Percentiles rank a stretch among this genome's conserved stretches.
These are phyloP conservation scores for Camellia sinensis DNA, from an alignment of 148 eudicot genomes.

Conservation along the genomic window DNA sequence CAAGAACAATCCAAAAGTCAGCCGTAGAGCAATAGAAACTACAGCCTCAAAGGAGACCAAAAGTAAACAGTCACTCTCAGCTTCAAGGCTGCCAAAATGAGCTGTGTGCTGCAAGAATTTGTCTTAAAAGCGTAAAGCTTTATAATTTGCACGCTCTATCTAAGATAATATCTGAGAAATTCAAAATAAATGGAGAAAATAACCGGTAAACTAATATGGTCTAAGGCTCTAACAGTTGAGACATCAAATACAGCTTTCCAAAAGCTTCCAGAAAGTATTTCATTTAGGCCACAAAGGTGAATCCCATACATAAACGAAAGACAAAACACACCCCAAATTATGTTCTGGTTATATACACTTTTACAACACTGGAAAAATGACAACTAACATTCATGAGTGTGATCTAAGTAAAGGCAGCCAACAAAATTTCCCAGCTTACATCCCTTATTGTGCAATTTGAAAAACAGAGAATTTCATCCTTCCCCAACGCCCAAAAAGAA, in stretches of 20 bases:
- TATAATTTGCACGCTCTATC: not conserved
- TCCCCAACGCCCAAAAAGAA: not conserved
- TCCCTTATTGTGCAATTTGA: not conserved
- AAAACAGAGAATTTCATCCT: not conserved
- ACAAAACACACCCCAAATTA: not conserved
- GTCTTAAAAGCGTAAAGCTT: constrained; percentile 1
- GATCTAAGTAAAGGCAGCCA: not conserved
- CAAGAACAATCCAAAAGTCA: not conserved
- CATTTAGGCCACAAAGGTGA: not conserved
- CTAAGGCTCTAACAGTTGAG: not conserved
- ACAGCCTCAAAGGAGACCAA: not conserved
- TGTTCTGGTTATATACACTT: not conserved
- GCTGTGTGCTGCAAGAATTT: too few species aligned
- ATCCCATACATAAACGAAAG: not conserved
- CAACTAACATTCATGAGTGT: not conserved
- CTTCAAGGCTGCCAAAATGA: not conserved
- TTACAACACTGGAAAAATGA: not conserved
- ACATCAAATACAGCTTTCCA: constrained; percentile 4
- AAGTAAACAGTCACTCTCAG: not conserved
- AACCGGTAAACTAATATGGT: not conserved
- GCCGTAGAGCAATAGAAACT: not conserved
- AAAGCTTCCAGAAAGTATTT: not conserved
- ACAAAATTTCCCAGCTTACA: not conserved
- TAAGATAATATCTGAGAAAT: not conserved
- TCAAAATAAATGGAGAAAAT: not conserved